Conservation (phyloP, 2,329 filamentous ascomycete species). For the Aspergillus pseudoviridinutans region DNA sequence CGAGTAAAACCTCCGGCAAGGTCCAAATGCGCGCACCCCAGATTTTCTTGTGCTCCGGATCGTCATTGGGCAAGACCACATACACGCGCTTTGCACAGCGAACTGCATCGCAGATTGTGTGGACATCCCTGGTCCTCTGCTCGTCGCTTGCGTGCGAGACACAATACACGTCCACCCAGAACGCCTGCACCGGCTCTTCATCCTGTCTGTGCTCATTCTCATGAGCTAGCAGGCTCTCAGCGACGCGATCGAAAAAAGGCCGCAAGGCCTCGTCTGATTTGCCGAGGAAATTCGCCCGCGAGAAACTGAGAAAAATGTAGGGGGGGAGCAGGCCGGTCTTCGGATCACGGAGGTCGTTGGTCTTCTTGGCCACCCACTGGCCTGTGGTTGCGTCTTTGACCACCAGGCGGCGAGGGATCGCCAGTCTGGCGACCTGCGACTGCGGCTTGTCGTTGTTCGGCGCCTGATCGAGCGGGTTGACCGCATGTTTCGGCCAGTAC, state of each 20-base stretch:
- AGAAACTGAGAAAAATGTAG: slow-evolving; percentile 17
- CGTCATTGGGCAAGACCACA: slow-evolving; percentile 9
- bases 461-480: slow-evolving; percentile 13
- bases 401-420: slow-evolving; percentile 10
- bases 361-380: slow-evolving; percentile 7
- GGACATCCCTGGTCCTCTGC: slow-evolving; percentile 8
- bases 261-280: slow-evolving; percentile 3
- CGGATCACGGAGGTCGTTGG: slow-evolving; percentile 8
- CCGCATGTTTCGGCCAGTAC: slow-evolving; percentile 14
- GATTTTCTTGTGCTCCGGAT: neutral
- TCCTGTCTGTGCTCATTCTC: slow-evolving; percentile 5
- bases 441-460: slow-evolving; percentile 7
- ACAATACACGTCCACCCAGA: slow-evolving; percentile 14
- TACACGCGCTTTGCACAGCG: slow-evolving; percentile 13
- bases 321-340: slow-evolving; percentile 9
- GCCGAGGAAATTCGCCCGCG: slow-evolving; percentile 7
- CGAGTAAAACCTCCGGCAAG: slow-evolving; percentile 11
- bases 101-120: slow-evolving; percentile 15
- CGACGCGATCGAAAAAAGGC: neutral
- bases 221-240: neutral
- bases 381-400: slow-evolving; percentile 5
- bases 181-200: slow-evolving; percentile 6
- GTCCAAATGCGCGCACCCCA: slow-evolving; percentile 14
- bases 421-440: slow-evolving; percentile 7
- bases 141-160: slow-evolving; percentile 1